Evolutionary conservation across 2,329 filamentous ascomycete species (phyloP).

Genomic region (Teratosphaeria destructans): DNA sequence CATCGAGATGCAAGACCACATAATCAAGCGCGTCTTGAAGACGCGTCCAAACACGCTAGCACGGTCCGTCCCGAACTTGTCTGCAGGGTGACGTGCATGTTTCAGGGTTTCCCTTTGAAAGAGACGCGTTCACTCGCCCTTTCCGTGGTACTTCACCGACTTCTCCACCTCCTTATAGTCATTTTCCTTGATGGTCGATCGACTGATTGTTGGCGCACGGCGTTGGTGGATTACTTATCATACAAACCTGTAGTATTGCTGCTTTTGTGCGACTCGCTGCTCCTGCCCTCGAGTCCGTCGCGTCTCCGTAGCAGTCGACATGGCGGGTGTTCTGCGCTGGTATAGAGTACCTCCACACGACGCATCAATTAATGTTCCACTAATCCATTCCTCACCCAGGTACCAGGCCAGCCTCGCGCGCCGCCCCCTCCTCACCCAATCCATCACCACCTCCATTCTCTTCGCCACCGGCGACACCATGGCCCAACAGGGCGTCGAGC

Average conservation of each 20-base stretch:
- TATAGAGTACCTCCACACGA: not conserved
- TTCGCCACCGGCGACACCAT: constrained; percentile 87
- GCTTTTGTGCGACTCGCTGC: not conserved
- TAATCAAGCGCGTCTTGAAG: not conserved
- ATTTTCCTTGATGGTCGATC: not conserved
- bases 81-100: not conserved
- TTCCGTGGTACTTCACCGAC: not conserved
- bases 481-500: constrained; percentile 84
- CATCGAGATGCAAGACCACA: too few relatives aligned
- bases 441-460: constrained; percentile 78
- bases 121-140: not conserved
- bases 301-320: not conserved
- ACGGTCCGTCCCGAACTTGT: too few relatives aligned
- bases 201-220: not conserved
- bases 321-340: not conserved
- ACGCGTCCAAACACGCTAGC: not conserved
- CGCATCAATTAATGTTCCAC: too few relatives aligned
- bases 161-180: not conserved
- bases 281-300: not conserved
- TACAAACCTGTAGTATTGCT: not conserved
- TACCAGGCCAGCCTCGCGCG: constrained; percentile 76
- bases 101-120: not conserved
- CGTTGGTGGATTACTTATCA: not conserved
- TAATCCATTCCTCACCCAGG: constrained; percentile 36
- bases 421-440: constrained; percentile 80